A percentile compares a stretch with the other conserved stretches of the same genome.
These are phyloP conservation scores for Suillus hirtellus DNA, from an alignment of 768 basidiomycete genomes.

Conservation along the genomic window DNA sequence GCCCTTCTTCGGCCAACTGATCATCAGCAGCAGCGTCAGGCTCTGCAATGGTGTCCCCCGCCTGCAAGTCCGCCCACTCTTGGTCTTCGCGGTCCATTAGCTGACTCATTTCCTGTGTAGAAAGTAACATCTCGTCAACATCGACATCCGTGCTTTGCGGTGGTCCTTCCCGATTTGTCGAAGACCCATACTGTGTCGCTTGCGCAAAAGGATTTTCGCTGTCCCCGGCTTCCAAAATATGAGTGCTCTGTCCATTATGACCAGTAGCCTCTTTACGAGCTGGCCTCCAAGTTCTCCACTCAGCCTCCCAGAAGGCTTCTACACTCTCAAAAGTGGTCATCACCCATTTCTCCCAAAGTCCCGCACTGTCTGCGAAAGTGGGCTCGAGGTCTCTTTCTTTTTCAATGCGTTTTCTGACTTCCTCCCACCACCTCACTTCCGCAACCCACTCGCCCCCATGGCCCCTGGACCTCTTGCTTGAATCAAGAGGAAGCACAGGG, in stretches of 20 bases:
- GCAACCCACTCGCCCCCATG: constrained; percentile 65
- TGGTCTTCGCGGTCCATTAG: constrained; percentile 20
- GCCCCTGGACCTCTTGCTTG: constrained; percentile 61
- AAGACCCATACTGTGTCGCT: constrained; percentile 20
- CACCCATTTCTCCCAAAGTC: constrained; percentile 69
- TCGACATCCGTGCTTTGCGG: constrained; percentile 24
- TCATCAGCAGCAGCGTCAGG: constrained; percentile 12
- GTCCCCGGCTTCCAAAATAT: constrained; percentile 20
- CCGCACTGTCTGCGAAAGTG: constrained; percentile 22
- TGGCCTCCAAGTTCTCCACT: constrained; percentile 61
- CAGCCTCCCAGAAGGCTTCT: constrained; percentile 79
- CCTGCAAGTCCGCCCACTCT: constrained; percentile 21
- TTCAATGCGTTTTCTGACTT: constrained; percentile 63
- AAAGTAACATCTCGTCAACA: constrained; percentile 32
- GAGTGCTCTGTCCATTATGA: constrained; percentile 25
- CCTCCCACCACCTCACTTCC: constrained; percentile 76
- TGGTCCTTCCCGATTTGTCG: constrained; percentile 7
- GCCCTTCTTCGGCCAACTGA: constrained; percentile 11
- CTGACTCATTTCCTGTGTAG: constrained; percentile 37
- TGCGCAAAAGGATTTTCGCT: constrained; percentile 28
- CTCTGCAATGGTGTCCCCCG: constrained; percentile 20
- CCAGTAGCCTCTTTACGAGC: constrained; percentile 11
- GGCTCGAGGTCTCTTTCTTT: constrained; percentile 36
- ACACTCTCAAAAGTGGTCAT: constrained; percentile 91
- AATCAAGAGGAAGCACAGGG: constrained; percentile 70